A percentile compares a stretch with the other conserved stretches of the same genome.
These are phyloP conservation scores for Otatea glauca DNA, from an alignment of 176 grass and related monocot genomes.

Conservation along the genomic window DNA sequence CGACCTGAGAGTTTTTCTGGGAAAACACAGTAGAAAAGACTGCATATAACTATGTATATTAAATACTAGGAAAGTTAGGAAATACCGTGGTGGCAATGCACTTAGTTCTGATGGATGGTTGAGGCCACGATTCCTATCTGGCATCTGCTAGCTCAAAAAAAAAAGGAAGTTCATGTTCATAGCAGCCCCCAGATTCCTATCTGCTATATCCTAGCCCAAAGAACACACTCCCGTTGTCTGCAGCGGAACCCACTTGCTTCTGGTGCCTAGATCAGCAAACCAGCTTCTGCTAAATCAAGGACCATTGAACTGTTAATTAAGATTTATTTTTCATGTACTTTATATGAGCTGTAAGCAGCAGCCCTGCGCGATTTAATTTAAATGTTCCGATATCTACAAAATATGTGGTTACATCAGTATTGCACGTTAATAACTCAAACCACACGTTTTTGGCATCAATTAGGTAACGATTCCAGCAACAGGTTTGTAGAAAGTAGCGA, in stretches of 20 bases:
- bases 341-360: background rate
- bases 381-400: background rate
- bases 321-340: background rate
- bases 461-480: conserved; percentile 25
- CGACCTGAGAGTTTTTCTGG: too few relatives aligned
- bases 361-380: background rate
- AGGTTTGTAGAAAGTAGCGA: background rate
- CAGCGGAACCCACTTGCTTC: background rate
- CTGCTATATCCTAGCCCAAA: background rate
- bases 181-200: background rate
- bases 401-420: background rate
- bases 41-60: too few relatives aligned
- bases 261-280: too few relatives aligned
- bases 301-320: background rate
- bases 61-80: too few relatives aligned
- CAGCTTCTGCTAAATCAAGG: background rate
- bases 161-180: background rate
- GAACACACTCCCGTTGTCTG: background rate
- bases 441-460: background rate
- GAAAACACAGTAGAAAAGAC: too few relatives aligned
- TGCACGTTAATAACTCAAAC: background rate
- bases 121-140: too few relatives aligned
- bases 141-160: background rate
- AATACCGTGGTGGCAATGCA: too few relatives aligned
- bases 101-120: too few relatives aligned